Percentiles rank a stretch among this genome's conserved stretches.
phyloP scores from a whole-genome alignment of 2,329 filamentous ascomycete species.

The Neonectria punicea region DNA sequence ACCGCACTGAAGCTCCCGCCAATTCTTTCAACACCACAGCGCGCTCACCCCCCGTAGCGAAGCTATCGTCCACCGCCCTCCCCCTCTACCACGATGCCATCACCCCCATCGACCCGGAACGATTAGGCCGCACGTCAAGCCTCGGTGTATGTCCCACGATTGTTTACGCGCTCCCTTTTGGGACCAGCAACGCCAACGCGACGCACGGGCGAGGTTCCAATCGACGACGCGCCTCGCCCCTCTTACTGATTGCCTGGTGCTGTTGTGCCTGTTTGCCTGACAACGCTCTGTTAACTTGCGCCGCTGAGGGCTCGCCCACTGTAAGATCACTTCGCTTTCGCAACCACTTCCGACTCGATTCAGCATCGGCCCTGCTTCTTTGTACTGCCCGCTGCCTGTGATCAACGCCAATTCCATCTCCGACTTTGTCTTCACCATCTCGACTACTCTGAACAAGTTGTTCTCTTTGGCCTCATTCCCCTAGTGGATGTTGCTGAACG shows the following conservation, averaged over 20 bases:
- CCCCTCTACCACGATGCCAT: constrained; percentile 15
- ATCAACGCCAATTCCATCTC: neutral
- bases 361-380: neutral
- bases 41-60: constrained; percentile 11
- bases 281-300: neutral
- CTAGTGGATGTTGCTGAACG: neutral
- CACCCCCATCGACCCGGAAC: constrained; percentile 4
- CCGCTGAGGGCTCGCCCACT: neutral
- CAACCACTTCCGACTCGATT: constrained; percentile 1
- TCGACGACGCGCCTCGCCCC: constrained; percentile 14
- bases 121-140: neutral
- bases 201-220: constrained; percentile 1
- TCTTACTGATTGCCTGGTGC: neutral
- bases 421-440: neutral
- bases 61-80: constrained; percentile 2
- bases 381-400: neutral
- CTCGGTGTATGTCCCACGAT: neutral
- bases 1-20: constrained; percentile 14
- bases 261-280: neutral
- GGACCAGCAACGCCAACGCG: constrained; percentile 1
- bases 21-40: constrained; percentile 25
- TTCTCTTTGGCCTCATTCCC: neutral
- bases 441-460: neutral
- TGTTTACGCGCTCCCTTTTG: neutral
- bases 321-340: constrained; percentile 19